Base-by-base conservation (phyloP, 2,329 filamentous ascomycete species). In the Sporothrix mexicana region DNA sequence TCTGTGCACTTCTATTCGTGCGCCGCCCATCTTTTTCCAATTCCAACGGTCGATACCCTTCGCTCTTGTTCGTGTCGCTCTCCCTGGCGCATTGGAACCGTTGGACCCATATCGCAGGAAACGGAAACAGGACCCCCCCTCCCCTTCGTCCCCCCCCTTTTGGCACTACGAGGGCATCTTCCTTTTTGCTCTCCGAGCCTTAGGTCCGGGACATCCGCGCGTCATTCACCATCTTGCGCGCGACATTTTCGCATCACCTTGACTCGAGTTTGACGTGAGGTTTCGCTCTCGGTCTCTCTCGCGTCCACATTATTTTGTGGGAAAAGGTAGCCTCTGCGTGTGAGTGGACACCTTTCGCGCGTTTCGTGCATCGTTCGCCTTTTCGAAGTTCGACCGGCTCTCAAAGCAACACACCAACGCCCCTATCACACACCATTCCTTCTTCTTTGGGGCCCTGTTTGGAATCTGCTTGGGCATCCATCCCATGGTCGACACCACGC, bases 401-500 rank as follows among this genome's bases (percentile, higher is more conserved):
- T 43, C 49, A 10, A 49, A 36, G 59, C n/a, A 17, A 68, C 20
- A 66, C 61, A 8, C 43, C n/a, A 36, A 36, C 30, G 7, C 30
- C 30, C 30, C 30, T 36, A 36, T 36, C 30, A 36, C 30, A 36
- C 30, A 36, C 7, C 30, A 36, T 36, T 36, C 64, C 30, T 17
- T 25, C 36, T 25, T 59, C 43, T 25, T 68, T 20, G 43, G 36
- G 41, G 51, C 10, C n/a, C 51, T n/a, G 67, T 69, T 55, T 69
- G 49, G 51, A 69, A 25, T 57, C 66, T n/a, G 47, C 43, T 55
- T 7, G 47, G 49, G 30, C 15, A 30, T 41, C 17, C 45, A 10
- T 45, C 67, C 30, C 67, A 69, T 69, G 67, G 67, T 69, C 25
- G 15, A n/a, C 67, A 57, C 25, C 66, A 20, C 53, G n/a, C 49